phyloP scores from a whole-genome alignment of 1,284 basidiomycete genomes.

The Takashimella tepidaria region DNA sequence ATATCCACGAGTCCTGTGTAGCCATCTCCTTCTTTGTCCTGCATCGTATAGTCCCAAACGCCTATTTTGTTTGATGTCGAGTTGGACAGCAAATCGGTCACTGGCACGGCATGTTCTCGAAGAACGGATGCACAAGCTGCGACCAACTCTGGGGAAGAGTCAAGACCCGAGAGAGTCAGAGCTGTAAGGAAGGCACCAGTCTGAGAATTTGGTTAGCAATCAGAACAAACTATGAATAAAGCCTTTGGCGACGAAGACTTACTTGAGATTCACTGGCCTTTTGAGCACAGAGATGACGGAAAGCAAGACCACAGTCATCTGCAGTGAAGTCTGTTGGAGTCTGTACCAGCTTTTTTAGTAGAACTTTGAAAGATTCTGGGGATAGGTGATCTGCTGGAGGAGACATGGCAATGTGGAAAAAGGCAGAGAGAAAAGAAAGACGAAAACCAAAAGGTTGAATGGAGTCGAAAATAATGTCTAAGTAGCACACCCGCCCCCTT shows the following conservation, averaged over 20 bases:
- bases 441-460: background rate
- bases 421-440: background rate
- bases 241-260: constrained; percentile 3
- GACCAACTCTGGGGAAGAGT: constrained; percentile 66
- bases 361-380: constrained; percentile 64
- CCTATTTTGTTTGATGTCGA: constrained; percentile 17
- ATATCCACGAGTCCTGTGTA: constrained; percentile 52
- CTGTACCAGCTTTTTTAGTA: constrained; percentile 70
- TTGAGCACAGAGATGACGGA: constrained; percentile 68
- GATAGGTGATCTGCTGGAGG: constrained; percentile 26
- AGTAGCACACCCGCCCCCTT: too few species aligned
- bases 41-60: constrained; percentile 44
- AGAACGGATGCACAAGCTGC: constrained; percentile 71
- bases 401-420: constrained; percentile 3
- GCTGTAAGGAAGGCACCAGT: constrained; percentile 80
- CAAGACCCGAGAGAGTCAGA: constrained; percentile 68
- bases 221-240: background rate
- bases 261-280: constrained; percentile 52
- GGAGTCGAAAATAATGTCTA: too few species aligned
- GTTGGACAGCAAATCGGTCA: constrained; percentile 47
- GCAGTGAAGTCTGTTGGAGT: constrained; percentile 68
- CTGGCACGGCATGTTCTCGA: constrained; percentile 57
- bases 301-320: constrained; percentile 63
- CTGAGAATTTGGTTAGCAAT: constrained; percentile 47
- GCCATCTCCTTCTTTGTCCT: constrained; percentile 43